Conservation (phyloP, 1,284 basidiomycete genomes). For the Naganishia sp. region DNA sequence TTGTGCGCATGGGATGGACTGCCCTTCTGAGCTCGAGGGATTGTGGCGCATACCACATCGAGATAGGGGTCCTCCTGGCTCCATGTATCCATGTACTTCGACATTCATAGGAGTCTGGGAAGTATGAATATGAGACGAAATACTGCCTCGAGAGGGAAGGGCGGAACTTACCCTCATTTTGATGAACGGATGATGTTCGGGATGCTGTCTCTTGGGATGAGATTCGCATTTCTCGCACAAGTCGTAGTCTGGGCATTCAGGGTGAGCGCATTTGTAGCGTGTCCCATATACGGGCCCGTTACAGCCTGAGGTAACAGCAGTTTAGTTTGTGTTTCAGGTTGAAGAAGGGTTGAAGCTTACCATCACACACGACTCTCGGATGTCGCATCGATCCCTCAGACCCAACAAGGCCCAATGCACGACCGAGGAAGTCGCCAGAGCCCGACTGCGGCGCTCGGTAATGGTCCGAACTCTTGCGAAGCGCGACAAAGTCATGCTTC, state of each 20-base stretch:
- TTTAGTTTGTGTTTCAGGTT: background rate
- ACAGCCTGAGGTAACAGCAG: constrained; percentile 37
- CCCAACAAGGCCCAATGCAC: constrained; percentile 6
- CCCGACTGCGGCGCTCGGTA: constrained; percentile 57
- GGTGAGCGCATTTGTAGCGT: constrained; percentile 72
- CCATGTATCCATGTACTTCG: constrained; percentile 8
- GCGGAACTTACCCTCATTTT: constrained; percentile 63
- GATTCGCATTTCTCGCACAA: constrained; percentile 80
- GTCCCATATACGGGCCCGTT: constrained; percentile 43
- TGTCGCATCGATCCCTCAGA: constrained; percentile 37
- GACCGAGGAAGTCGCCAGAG: background rate
- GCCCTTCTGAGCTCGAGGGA: background rate
- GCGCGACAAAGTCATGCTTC: constrained; percentile 70
- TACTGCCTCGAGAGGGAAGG: background rate
- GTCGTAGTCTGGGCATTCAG: constrained; percentile 77
- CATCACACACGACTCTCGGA: constrained; percentile 48
- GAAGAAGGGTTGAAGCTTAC: constrained; percentile 29
- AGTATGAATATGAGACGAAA: background rate
- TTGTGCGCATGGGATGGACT: too few species aligned
- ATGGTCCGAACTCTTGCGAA: constrained; percentile 45
- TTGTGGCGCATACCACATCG: background rate
- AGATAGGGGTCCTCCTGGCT: background rate
- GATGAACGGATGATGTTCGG: constrained; percentile 70
- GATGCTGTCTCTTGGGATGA: constrained; percentile 73
- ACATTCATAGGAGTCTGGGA: constrained; percentile 13